A percentile compares a stretch with the other conserved stretches of the same genome.
phyloP scores from a whole-genome alignment of 345 rosid species.

The Brassica carinata region DNA sequence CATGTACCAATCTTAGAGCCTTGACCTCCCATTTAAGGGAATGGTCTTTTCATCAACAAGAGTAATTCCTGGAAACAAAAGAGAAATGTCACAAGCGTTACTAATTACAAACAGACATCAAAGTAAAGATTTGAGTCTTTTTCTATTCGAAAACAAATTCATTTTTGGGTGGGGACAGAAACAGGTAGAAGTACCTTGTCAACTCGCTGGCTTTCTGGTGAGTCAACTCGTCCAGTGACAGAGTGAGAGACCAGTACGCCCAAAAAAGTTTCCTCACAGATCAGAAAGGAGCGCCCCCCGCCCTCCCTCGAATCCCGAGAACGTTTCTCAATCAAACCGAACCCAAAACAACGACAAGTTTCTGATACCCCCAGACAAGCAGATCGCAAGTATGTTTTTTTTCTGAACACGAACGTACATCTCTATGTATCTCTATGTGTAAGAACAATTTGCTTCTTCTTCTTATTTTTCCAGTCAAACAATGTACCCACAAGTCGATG shows the following conservation, averaged over 20 bases:
- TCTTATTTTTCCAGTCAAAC: neutral
- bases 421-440: neutral
- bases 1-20: conserved; percentile 51
- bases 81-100: neutral
- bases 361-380: neutral
- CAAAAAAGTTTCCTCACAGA: neutral
- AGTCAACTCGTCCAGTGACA: conserved; percentile 17
- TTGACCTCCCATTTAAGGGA: conserved; percentile 55
- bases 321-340: neutral
- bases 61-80: neutral
- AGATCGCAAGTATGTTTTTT: neutral
- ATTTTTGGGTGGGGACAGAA: neutral
- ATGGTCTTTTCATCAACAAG: neutral
- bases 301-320: neutral
- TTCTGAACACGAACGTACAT: neutral
- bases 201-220: conserved; percentile 5
- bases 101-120: neutral
- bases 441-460: neutral
- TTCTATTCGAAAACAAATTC: neutral
- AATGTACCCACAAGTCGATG: neutral
- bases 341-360: neutral
- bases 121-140: neutral
- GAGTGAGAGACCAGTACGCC: neutral
- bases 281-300: neutral
- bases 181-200: conserved; percentile 1